Conservation (phyloP, 495 filamentous ascomycete genomes). For the Hypoxylon lenormandii region DNA sequence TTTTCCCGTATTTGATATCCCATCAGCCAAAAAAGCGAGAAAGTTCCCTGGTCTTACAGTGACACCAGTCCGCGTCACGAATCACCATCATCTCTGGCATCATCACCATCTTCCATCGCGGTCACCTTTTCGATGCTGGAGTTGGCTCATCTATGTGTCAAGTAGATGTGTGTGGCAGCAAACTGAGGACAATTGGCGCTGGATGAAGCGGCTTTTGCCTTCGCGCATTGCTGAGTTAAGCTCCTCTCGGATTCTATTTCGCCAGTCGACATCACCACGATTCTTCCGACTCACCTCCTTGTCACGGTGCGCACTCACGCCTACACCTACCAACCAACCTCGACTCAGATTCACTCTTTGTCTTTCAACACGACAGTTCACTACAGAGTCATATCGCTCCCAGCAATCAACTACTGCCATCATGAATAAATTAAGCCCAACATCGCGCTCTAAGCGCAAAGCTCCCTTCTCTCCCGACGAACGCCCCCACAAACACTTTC, state of each 20-base stretch:
- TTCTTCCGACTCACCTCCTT: constrained; percentile 8
- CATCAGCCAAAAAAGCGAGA: no score
- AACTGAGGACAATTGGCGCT: constrained; percentile 19
- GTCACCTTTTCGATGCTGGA: constrained; percentile 8
- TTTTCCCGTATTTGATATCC: no score
- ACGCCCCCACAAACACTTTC: constrained; percentile 64
- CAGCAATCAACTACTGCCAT: constrained; percentile 38
- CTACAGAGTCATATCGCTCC: constrained; percentile 8
- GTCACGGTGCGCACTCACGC: constrained; percentile 6
- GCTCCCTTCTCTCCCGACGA: constrained; percentile 54
- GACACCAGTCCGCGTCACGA: constrained; percentile 21
- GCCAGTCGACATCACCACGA: constrained; percentile 6
- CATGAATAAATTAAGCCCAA: constrained; percentile 57
- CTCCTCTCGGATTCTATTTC: constrained; percentile 14
- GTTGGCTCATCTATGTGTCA: not conserved
- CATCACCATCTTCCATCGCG: not conserved
- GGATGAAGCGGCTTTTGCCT: constrained; percentile 40
- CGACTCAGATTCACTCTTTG: not conserved
- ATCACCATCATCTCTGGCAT: constrained; percentile 5
- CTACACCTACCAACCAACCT: not conserved
- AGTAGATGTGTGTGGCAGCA: constrained; percentile 21
- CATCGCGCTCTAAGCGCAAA: constrained; percentile 65
- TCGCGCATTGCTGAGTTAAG: constrained; percentile 44
- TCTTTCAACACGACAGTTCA: constrained; percentile 29
- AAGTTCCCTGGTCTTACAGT: constrained; percentile 4